Evolutionary conservation across 768 basidiomycete species (phyloP).

Genomic region (Leccinum uliginosum): DNA sequence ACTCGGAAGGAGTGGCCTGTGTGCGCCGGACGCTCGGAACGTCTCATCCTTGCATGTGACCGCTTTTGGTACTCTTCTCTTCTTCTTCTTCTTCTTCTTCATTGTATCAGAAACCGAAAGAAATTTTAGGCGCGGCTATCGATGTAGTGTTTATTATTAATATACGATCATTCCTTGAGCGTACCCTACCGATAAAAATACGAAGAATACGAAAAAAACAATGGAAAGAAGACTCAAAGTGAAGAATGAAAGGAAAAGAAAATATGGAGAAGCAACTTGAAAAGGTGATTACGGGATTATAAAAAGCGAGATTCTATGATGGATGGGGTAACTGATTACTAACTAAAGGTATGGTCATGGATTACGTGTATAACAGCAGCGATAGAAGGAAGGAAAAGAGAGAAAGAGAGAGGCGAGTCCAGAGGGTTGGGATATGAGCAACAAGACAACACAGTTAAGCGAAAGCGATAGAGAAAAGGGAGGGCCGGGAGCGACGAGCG

Average conservation of each 20-base stretch:
- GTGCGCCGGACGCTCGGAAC: not conserved
- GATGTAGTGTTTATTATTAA: not conserved
- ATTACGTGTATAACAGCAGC: not conserved
- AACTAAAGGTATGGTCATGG: not conserved
- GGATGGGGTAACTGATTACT: not conserved
- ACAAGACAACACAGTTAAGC: constrained; percentile 22
- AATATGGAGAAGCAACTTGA: not conserved
- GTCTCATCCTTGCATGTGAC: not conserved
- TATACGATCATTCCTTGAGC: not conserved
- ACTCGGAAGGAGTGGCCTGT: too few relatives aligned
- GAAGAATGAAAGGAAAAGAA: not conserved
- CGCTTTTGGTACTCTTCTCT: not conserved
- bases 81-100: not conserved
- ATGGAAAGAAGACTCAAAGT: not conserved
- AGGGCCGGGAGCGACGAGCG: not conserved
- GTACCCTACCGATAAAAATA: not conserved
- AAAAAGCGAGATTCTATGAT: not conserved
- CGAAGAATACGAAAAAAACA: not conserved
- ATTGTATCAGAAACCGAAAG: too few relatives aligned
- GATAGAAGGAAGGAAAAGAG: not conserved
- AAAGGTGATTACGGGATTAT: not conserved
- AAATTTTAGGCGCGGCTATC: not conserved
- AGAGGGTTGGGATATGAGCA: constrained; percentile 1
- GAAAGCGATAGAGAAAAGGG: constrained; percentile 7
- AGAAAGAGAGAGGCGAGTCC: not conserved